These are phyloP conservation scores for Penicillium crystallinum DNA, from an alignment of 495 filamentous ascomycete genomes.

Conservation along the genomic window DNA sequence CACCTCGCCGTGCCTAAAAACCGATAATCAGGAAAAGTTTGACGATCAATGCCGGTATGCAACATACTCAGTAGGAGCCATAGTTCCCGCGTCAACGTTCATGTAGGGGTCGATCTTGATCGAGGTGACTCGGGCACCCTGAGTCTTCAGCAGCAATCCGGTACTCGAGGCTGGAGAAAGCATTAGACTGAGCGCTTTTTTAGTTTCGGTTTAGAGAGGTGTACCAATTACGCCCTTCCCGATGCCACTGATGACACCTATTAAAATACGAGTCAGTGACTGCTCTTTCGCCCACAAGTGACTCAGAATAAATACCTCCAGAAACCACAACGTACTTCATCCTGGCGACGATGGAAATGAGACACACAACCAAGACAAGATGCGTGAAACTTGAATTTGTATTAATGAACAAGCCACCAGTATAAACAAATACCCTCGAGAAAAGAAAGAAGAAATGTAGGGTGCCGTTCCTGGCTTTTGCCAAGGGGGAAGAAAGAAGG, in stretches of 20 bases:
- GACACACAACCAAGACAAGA: neutral
- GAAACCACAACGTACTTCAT: constrained; percentile 28
- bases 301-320: constrained; percentile 17
- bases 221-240: constrained; percentile 71
- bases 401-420: neutral
- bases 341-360: constrained; percentile 2
- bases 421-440: neutral
- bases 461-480: constrained; percentile 19
- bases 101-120: constrained; percentile 61
- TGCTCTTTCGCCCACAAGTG: neutral
- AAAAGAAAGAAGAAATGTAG: constrained; percentile 16
- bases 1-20: constrained; percentile 61
- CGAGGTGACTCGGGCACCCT: constrained; percentile 61
- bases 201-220: neutral
- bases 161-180: constrained; percentile 39
- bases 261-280: constrained; percentile 3
- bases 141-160: constrained; percentile 78
- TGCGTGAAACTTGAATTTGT: neutral
- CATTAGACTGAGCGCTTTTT: constrained; percentile 5
- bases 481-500: constrained; percentile 15
- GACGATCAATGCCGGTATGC: neutral
- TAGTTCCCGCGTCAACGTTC: constrained; percentile 72
- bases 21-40: neutral
- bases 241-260: constrained; percentile 74
- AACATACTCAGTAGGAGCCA: constrained; percentile 71